Evolutionary conservation across 2,329 filamentous ascomycete species (phyloP).

Genomic region (Endocalyx cinctus): DNA sequence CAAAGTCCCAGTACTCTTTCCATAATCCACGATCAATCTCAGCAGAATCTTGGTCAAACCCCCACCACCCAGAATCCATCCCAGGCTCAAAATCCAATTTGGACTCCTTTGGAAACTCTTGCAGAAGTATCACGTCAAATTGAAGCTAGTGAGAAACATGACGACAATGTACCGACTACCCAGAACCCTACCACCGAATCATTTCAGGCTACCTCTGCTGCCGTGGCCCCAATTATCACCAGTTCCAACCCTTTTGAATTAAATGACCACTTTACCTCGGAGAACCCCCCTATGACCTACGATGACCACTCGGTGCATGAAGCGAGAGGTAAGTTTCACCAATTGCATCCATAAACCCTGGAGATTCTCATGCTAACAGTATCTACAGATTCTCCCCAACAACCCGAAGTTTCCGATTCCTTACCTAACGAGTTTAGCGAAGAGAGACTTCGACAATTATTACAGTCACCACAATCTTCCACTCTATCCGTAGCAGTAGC

Average conservation of each 20-base stretch:
- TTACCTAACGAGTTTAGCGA: no score
- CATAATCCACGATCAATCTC: slow-evolving; percentile 2
- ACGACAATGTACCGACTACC: slow-evolving; percentile 32
- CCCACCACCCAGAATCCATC: slow-evolving; percentile 33
- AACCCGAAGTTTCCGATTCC: no score
- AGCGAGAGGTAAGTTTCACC: slow-evolving; percentile 30
- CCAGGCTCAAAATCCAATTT: slow-evolving; percentile 49
- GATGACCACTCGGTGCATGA: slow-evolving; percentile 33
- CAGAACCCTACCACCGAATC: slow-evolving; percentile 16
- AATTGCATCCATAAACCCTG: slow-evolving; percentile 8
- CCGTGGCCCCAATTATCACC: slow-evolving; percentile 9
- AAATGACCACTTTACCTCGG: slow-evolving; percentile 55
- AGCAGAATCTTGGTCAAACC: slow-evolving; percentile 11
- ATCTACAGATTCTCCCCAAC: slow-evolving; percentile 9
- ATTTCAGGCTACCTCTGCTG: slow-evolving; percentile 19
- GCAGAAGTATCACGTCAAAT: slow-evolving; percentile 84
- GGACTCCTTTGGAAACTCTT: slow-evolving; percentile 79
- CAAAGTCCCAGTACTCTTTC: slow-evolving; percentile 5
- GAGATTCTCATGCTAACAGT: slow-evolving; percentile 7
- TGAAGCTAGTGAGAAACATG: slow-evolving; percentile 59
- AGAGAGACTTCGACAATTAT: slow-evolving; percentile 40
- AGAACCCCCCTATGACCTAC: slow-evolving; percentile 49
- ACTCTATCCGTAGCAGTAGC: slow-evolving; percentile 54
- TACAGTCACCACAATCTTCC: slow-evolving; percentile 9
- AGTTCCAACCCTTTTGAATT: slow-evolving; percentile 39